Conservation (phyloP, 805 yeast species). For the Candida pseudofarinosa region DNA sequence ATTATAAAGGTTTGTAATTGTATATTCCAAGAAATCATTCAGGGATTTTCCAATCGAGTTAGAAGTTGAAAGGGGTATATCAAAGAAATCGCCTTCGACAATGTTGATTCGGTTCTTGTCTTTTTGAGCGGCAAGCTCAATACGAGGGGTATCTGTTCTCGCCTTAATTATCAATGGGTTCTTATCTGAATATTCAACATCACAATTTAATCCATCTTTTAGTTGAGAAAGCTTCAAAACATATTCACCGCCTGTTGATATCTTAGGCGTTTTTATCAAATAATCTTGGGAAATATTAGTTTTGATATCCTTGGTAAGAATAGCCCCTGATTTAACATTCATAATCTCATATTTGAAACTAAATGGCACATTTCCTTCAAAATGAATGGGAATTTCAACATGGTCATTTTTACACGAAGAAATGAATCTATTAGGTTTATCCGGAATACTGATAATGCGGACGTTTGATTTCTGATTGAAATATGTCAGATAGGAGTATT, state of each 20-base stretch:
- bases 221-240: conserved; percentile 59
- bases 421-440: neutral
- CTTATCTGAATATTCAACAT: conserved; percentile 60
- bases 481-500: conserved; percentile 60
- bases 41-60: conserved; percentile 27
- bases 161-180: conserved; percentile 57
- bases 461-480: conserved; percentile 64
- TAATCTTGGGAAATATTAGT: conserved; percentile 18
- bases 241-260: conserved; percentile 70
- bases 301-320: conserved; percentile 18
- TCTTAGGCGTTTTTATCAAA: conserved; percentile 49
- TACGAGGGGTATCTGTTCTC: conserved; percentile 61
- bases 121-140: conserved; percentile 23
- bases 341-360: conserved; percentile 63
- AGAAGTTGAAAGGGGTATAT: conserved; percentile 49
- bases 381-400: conserved; percentile 45
- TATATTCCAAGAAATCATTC: conserved; percentile 32
- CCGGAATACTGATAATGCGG: neutral
- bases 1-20: conserved; percentile 13
- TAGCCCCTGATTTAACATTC: conserved; percentile 32
- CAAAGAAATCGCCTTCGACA: conserved; percentile 57
- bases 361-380: conserved; percentile 82
- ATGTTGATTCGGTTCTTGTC: conserved; percentile 30
- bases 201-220: conserved; percentile 74
- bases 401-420: conserved; percentile 28